Evolutionary conservation across 2,329 filamentous ascomycete species (phyloP).

Genomic region (Botrytis medusae): DNA sequence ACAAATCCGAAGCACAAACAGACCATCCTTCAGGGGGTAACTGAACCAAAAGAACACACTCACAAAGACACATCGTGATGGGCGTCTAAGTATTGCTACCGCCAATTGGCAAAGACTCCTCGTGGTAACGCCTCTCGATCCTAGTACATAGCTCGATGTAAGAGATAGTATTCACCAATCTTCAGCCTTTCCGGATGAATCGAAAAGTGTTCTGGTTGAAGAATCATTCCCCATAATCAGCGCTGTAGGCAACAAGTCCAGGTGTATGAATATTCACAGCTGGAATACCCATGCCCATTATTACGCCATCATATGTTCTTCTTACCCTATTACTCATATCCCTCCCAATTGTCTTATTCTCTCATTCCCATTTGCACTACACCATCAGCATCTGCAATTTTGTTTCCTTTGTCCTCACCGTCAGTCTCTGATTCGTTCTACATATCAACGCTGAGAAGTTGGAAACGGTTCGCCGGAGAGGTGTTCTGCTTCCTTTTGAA

Average conservation of each 20-base stretch:
- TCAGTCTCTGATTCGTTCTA: conserved; percentile 36
- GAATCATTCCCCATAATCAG: neutral
- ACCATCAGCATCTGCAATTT: neutral
- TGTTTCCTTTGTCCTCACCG: neutral
- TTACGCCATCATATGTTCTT: neutral
- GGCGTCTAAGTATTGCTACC: conserved; percentile 29
- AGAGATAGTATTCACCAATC: neutral
- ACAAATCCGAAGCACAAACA: conserved; percentile 19
- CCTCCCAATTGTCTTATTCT: neutral
- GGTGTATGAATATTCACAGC: neutral
- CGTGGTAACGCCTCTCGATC: neutral
- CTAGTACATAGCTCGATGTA: neutral
- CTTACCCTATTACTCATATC: neutral
- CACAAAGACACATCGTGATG: conserved; percentile 21
- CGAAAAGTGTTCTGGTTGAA: neutral
- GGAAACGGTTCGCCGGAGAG: conserved; percentile 59
- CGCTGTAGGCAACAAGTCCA: neutral
- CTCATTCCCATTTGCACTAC: neutral
- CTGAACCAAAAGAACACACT: conserved; percentile 17
- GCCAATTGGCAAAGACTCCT: neutral
- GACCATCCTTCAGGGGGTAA: conserved; percentile 24
- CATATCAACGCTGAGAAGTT: conserved; percentile 55
- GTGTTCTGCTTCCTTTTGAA: conserved; percentile 43
- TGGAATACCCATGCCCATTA: conserved; percentile 18
- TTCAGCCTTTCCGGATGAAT: neutral